Base-by-base conservation (phyloP, 768 basidiomycete species). In the Lactifluus pinguis region DNA sequence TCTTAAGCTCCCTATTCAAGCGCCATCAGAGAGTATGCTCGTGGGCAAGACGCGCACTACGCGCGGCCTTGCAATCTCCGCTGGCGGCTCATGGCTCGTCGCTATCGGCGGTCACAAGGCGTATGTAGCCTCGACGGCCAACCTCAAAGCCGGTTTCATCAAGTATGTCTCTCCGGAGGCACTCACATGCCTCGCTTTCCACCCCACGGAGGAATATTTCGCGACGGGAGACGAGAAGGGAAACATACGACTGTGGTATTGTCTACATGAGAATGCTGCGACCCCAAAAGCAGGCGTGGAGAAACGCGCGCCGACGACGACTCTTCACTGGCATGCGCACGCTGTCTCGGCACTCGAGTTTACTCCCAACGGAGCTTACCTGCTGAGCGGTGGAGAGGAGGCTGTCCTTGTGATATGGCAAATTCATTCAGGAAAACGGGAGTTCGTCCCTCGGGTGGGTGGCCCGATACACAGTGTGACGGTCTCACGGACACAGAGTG, bases 341-440 rank as follows among this genome's bases (percentile, higher is more conserved):
- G 83, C 92, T 4, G 90, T 98, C 17, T 85, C 89, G 3, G 86
- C 92, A 1, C 71, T 99, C 30, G 77, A 85, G 0, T 99, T 98
- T 72, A 90, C 93, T 0, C 73, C 85, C 13, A 94, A 95, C 65
- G 97, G 97, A 13, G 87, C 92, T 8, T 95, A 97, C 71, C 74
- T 99, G 17, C 74, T 98, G 51, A 95, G 90, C 62, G 95, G 93
- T 63, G 97, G 97, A 49, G 92, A 97, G 72, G 97, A 98, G 71
- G 82, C 89, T 36, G 95, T 98, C 10, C 73, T 99, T n/a, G 95
- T 98, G 42, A 87, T 95, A 60, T 99, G 97, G 97, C 92, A 97
- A 69, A 71, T 99, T 45, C 86, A 92, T 64, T 84, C 87, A 0
- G 89, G 90, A 5, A 89, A 85, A 72, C 87, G 85, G 70, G 94